Evolutionary conservation across 345 rosid genomes (phyloP), one percentile per base, ranked within the genome.

Genomic region (Citrus reticulata): DNA sequence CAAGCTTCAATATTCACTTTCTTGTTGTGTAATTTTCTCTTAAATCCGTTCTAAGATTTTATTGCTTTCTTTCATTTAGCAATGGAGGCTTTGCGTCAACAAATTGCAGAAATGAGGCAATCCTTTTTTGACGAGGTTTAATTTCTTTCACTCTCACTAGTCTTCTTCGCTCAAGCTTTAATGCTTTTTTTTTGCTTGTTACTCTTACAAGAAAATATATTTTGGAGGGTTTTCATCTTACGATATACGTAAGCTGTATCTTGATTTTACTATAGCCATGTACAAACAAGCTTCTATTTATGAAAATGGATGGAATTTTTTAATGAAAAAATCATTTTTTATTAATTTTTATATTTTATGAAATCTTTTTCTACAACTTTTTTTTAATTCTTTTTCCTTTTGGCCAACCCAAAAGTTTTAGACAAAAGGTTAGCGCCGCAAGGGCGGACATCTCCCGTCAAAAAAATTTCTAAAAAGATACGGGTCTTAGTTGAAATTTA

Each of bases 41-140:
- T 14, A 4, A 24, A 40, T 24, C 27, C 32, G 7, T 22, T 32
- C 9, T 2, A 3, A 64, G 20, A 19, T 70, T 71, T 71, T 39
- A 37, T 67, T 67, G 7, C 25, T 54, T 32, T 30, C 25, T 27
- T 40, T 42, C 39, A 25, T 29, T 42, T 9, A 75, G 4, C 40
- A 64, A 76, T 76, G 78, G 78, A 32, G 62, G 22, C 49, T 40
- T 55, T 63, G 32, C 65, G 24, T 55, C 63, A 78, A 54, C 57
- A 55, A 25, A 25, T 81, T 71, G n/a, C 35, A 3, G 22, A 35
- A 40, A 65, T 73, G 67, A 65, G 60, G 32, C 67, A 79, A 64
- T 79, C 74, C 49, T 79, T 79, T 14, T 58, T 78, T 6, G 79
- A 83, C 81, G 79, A 87, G 88, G 88, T 87, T 42, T 63, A 27